Base-by-base conservation (phyloP, 192 early-diverging fungal genomes). In the Geranomyces variabilis region DNA sequence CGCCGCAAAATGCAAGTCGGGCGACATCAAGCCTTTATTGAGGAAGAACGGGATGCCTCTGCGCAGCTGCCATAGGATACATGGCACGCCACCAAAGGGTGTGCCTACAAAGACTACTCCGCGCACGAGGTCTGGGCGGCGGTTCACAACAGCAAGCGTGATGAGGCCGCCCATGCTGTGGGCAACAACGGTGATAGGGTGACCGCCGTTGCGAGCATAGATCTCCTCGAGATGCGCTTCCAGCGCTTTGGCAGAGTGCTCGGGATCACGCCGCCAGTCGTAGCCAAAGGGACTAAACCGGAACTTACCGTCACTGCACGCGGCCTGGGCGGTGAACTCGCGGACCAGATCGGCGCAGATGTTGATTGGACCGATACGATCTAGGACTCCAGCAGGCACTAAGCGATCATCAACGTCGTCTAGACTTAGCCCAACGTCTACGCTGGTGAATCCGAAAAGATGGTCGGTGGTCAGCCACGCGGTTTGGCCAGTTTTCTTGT, bases 161-260 rank as follows among this genome's bases (percentile, higher is more conserved):
- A 77, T 45, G 45, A 77, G 66, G 5, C 76, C 76, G 56, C 76
- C 76, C 76, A 77, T 77, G 41, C 53, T 60, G 48, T 77, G 76
- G 0, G 76, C 76, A 33, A 77, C 47, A 15, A 77, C 70, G 44
- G 60, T 67, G 10, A 77, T 77, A 21, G 28, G 28, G 19, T 69
- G 48, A 34, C 63, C 34, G 17, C 71, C 71, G 31, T 77, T 77
- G 28, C 28, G 12, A 6, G 24, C 53, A 43, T 73, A 77, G 9
- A 73, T 73, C 13, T 69, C 22, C 21, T 69, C 51, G 9, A 77
- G 22, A 51, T 62, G 61, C 31, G 9, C 55, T 22, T 73, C 76
- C 10, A 77, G 59, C 0, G 34, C 29, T 28, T 61, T 29, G n/a
- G 71, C 66, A 1, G 71, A 49, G 44, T 63, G 21, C 13, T 73